Evolutionary conservation across 768 basidiomycete genomes (phyloP).

Genomic region (Leccinum sublutescens): DNA sequence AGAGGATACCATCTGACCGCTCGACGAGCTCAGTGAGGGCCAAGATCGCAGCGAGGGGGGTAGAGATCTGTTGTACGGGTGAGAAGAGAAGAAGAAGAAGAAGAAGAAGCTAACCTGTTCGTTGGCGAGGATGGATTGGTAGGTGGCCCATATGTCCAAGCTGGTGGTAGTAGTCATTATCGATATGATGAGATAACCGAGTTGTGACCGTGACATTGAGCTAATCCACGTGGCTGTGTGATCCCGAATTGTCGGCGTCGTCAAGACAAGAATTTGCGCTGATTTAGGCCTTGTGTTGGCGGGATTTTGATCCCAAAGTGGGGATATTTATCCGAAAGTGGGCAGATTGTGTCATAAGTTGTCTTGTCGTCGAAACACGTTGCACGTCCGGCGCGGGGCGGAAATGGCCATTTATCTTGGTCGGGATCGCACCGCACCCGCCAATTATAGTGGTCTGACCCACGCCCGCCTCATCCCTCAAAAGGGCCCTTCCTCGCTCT

Average conservation of each 20-base stretch:
- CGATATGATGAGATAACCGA: not conserved
- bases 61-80: slow-evolving; percentile 54
- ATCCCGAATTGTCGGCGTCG: slow-evolving; percentile 22
- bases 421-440: slow-evolving; percentile 54
- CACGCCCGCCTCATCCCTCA: slow-evolving; percentile 43
- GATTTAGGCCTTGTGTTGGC: slow-evolving; percentile 9
- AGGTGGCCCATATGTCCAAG: slow-evolving; percentile 54
- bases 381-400: slow-evolving; percentile 66
- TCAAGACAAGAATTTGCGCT: slow-evolving; percentile 27
- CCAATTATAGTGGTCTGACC: slow-evolving; percentile 47
- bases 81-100: fast-evolving
- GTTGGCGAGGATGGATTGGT: slow-evolving; percentile 59
- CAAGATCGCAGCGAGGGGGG: slow-evolving; percentile 86
- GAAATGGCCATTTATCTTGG: slow-evolving; percentile 50
- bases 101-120: slow-evolving; percentile 52
- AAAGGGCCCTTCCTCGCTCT: slow-evolving; percentile 31
- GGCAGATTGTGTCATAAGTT: slow-evolving; percentile 21
- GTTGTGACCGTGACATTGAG: not conserved
- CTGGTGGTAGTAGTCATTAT: slow-evolving; percentile 8
- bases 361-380: slow-evolving; percentile 71
- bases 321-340: slow-evolving; percentile 20
- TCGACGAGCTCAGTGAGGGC: slow-evolving; percentile 81
- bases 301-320: slow-evolving; percentile 12
- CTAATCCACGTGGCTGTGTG: slow-evolving; percentile 18
- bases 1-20: slow-evolving; percentile 67